Percentiles rank a stretch among this genome's conserved stretches.
These are phyloP conservation scores for Radiomyces spectabilis DNA, from an alignment of 192 early-diverging fungal genomes.

Conservation along the genomic window DNA sequence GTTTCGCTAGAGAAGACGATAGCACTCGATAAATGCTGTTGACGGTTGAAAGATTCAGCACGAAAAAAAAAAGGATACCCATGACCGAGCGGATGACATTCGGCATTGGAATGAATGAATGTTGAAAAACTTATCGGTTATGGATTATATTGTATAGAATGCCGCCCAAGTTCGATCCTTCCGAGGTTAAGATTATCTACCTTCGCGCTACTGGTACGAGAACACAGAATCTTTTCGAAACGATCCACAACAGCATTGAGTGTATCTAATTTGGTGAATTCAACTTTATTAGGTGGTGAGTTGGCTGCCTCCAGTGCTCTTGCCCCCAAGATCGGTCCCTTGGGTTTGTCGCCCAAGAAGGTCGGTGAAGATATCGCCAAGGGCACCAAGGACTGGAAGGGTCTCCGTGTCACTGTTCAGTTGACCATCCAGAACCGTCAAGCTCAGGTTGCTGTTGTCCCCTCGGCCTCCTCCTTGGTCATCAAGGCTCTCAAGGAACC, in stretches of 20 bases:
- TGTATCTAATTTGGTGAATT: background rate
- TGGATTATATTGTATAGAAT: constrained; percentile 7
- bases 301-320: constrained; percentile 95
- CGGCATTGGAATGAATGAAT: no score
- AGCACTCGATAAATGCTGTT: no score
- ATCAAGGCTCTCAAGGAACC: constrained; percentile 98
- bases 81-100: no score
- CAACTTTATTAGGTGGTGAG: constrained; percentile 26
- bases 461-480: constrained; percentile 93
- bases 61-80: no score
- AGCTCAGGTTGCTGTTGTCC: constrained; percentile 92
- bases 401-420: constrained; percentile 96
- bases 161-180: constrained; percentile 87
- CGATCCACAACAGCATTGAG: background rate
- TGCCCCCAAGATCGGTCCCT: constrained; percentile 99
- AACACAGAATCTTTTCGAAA: background rate
- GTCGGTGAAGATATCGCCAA: constrained; percentile 99
- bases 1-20: no score
- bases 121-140: no score
- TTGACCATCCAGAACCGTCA: constrained; percentile 99
- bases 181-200: constrained; percentile 74
- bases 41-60: no score
- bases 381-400: constrained; percentile 98
- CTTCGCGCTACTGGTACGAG: constrained; percentile 81
- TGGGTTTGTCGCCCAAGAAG: constrained; percentile 99